Evolutionary conservation across 2,329 filamentous ascomycete species (phyloP).

Genomic region (Mollisia scopiformis): DNA sequence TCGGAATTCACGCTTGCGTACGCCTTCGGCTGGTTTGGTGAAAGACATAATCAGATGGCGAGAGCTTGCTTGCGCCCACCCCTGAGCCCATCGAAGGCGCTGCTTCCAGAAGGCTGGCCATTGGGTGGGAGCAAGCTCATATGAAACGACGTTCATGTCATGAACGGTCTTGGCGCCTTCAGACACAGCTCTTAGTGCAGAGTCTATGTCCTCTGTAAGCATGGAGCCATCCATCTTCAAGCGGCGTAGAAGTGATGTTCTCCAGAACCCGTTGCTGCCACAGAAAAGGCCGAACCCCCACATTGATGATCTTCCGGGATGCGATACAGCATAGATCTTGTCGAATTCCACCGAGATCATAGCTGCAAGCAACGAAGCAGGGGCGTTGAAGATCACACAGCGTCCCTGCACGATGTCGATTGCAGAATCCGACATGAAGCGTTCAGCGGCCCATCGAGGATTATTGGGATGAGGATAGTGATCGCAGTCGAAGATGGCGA

Average conservation of each 20-base stretch:
- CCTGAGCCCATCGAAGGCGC: constrained; percentile 52
- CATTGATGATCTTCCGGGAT: constrained; percentile 49
- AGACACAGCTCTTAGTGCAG: constrained; percentile 44
- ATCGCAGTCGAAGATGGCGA: constrained; percentile 52
- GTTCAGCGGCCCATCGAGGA: constrained; percentile 50
- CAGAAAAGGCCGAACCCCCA: constrained; percentile 44
- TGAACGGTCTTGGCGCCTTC: constrained; percentile 46
- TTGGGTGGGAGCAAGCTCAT: constrained; percentile 50
- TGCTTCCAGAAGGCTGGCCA: constrained; percentile 51
- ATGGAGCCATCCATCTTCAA: constrained; percentile 53
- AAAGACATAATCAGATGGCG: constrained; percentile 46
- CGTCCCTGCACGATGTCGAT: constrained; percentile 52
- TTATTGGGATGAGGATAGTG: constrained; percentile 53
- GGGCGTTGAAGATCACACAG: constrained; percentile 51
- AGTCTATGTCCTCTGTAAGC: constrained; percentile 54
- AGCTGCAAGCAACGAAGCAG: constrained; percentile 45
- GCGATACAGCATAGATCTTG: constrained; percentile 54
- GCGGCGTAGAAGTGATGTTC: constrained; percentile 45
- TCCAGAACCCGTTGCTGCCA: constrained; percentile 53
- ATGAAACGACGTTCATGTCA: constrained; percentile 51
- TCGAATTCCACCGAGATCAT: constrained; percentile 54
- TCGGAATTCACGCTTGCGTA: constrained; percentile 35
- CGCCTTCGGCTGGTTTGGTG: constrained; percentile 40
- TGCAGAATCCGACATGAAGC: constrained; percentile 45
- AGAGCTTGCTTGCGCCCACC: constrained; percentile 51